Percentiles rank a stretch among this genome's conserved stretches.
These are phyloP conservation scores for Stenocarpella maydis DNA, from an alignment of 2,329 filamentous ascomycete genomes.

Conservation along the genomic window DNA sequence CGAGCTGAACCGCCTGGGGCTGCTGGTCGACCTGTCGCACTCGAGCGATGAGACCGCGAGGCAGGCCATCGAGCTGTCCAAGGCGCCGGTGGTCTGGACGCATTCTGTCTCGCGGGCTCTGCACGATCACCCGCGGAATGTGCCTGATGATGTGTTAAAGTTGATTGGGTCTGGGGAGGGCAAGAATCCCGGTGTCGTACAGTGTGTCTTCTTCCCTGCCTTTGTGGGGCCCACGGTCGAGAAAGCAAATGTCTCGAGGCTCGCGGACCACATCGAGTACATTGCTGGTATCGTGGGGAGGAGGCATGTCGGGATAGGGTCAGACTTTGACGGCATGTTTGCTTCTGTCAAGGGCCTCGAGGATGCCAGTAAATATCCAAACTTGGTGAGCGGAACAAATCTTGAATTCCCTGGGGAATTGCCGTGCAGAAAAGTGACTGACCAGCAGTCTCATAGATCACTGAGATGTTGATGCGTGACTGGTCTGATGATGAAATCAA, in stretches of 20 bases:
- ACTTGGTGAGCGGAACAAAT: slow-evolving; percentile 33
- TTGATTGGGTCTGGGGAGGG: slow-evolving; percentile 39
- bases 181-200: slow-evolving; percentile 49
- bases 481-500: slow-evolving; percentile 35
- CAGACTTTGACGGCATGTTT: slow-evolving; percentile 48
- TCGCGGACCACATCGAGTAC: slow-evolving; percentile 46
- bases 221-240: slow-evolving; percentile 35
- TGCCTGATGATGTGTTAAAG: slow-evolving; percentile 50
- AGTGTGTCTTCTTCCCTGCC: slow-evolving; percentile 48
- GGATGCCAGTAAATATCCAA: slow-evolving; percentile 42
- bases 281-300: slow-evolving; percentile 44
- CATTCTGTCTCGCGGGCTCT: slow-evolving; percentile 42
- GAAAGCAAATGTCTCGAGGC: slow-evolving; percentile 42
- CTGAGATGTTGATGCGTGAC: slow-evolving; percentile 30
- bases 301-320: slow-evolving; percentile 49
- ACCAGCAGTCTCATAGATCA: slow-evolving; percentile 27
- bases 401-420: no score
- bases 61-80: slow-evolving; percentile 40
- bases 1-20: slow-evolving; percentile 48
- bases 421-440: background rate
- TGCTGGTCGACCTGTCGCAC: slow-evolving; percentile 45
- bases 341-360: slow-evolving; percentile 40
- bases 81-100: slow-evolving; percentile 45
- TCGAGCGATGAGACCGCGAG: slow-evolving; percentile 40
- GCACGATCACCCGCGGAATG: slow-evolving; percentile 45